Percentiles rank a stretch among this genome's conserved stretches.
Evolutionary conservation across 1,284 basidiomycete species (phyloP).

Genomic region (Cryptococcus sp.): DNA sequence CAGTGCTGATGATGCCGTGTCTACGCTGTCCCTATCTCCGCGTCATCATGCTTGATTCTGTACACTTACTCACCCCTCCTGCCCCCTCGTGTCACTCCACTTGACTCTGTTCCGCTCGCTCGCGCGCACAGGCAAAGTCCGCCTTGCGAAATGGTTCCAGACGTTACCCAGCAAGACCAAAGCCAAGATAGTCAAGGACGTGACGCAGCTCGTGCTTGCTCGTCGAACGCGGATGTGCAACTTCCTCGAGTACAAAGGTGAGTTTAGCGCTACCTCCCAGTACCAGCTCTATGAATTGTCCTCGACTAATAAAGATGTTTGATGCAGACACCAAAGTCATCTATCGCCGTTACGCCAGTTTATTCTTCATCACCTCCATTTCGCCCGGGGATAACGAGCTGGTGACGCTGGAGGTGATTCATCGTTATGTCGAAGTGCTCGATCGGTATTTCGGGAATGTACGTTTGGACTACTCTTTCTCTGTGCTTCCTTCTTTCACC

Average conservation of each 20-base stretch:
- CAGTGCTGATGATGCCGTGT: not conserved
- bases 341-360: constrained; percentile 93
- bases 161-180: constrained; percentile 93
- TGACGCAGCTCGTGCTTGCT: constrained; percentile 95
- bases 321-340: constrained; percentile 86
- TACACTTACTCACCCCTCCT: constrained; percentile 1
- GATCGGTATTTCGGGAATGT: constrained; percentile 99
- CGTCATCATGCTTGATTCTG: no score
- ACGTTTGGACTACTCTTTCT: not conserved
- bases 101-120: no score
- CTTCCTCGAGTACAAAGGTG: constrained; percentile 98
- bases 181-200: constrained; percentile 98
- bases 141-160: constrained; percentile 98
- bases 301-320: not conserved
- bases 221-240: constrained; percentile 98
- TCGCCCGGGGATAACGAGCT: constrained; percentile 85
- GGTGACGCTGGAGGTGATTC: constrained; percentile 93
- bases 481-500: no score
- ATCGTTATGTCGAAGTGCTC: constrained; percentile 98
- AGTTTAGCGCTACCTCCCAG: constrained; percentile 22
- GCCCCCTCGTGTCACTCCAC: constrained; percentile 4
- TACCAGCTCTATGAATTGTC: not conserved
- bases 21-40: no score
- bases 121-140: constrained; percentile 77
- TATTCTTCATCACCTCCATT: constrained; percentile 97